Evolutionary conservation across 805 yeast species (phyloP).

Genomic region (Candida insectalens): DNA sequence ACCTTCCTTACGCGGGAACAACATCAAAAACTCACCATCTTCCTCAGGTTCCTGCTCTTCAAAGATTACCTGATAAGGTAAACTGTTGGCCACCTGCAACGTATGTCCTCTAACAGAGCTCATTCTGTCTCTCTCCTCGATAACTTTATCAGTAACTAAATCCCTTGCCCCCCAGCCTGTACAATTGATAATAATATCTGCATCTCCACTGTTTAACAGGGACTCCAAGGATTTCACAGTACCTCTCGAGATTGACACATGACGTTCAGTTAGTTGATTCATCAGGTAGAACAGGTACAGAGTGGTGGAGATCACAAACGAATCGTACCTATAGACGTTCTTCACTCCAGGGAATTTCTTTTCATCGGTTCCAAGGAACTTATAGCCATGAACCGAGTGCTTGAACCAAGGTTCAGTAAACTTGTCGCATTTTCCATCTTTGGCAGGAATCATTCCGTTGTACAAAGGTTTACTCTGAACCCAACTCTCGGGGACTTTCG

Average conservation of each 20-base stretch:
- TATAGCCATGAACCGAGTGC: conserved; percentile 31
- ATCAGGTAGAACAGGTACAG: conserved; percentile 45
- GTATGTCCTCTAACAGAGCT: conserved; percentile 55
- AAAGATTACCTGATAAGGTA: conserved; percentile 27
- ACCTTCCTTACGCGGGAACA: conserved; percentile 62
- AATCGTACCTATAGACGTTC: conserved; percentile 31
- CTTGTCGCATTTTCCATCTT: conserved; percentile 4
- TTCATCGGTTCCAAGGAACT: conserved; percentile 19
- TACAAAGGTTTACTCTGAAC: conserved; percentile 14
- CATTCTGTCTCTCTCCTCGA: conserved; percentile 14
- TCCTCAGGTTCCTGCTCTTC: conserved; percentile 19
- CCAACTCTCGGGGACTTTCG: conserved; percentile 29
- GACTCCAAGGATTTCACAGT: conserved; percentile 26
- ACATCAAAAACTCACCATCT: conserved; percentile 42
- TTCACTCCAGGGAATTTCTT: conserved; percentile 26
- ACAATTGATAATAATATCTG: conserved; percentile 47
- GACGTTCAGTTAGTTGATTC: conserved; percentile 31
- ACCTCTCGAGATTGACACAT: conserved; percentile 36
- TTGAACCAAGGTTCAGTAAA: conserved; percentile 39
- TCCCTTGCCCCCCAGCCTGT: conserved; percentile 41
- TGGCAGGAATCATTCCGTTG: conserved; percentile 13
- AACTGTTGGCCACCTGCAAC: conserved; percentile 37
- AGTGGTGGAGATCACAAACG: conserved; percentile 51
- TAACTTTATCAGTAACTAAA: conserved; percentile 42
- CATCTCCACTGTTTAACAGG: conserved; percentile 32